Percentiles rank a stretch among this genome's conserved stretches.
Conservation (phyloP, 495 filamentous ascomycete species). For the Penicillium diatomitis region DNA sequence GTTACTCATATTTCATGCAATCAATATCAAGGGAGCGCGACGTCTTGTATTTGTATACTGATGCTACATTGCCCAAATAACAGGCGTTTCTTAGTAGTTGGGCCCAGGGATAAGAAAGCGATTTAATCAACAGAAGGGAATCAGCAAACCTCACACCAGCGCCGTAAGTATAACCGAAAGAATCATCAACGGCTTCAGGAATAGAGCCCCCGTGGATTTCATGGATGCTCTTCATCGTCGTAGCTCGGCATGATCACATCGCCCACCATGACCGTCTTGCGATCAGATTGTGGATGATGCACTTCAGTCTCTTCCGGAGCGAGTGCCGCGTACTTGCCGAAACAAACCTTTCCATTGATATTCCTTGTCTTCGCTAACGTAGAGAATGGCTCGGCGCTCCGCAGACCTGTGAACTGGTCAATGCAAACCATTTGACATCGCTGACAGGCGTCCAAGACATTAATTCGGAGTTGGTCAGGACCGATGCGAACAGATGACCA, state of each 20-base stretch:
- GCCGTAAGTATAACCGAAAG: no score
- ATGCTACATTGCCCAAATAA: no score
- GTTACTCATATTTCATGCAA: no score
- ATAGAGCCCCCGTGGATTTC: no score
- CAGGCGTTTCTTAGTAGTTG: no score
- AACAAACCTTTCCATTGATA: conserved; percentile 72
- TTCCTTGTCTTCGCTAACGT: conserved; percentile 80
- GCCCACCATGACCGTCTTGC: conserved; percentile 33
- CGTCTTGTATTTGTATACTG: no score
- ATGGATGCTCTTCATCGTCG: conserved; percentile 2
- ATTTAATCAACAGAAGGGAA: no score
- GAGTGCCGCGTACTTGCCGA: conserved; percentile 65
- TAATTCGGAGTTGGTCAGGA: conserved; percentile 35
- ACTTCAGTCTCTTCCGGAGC: conserved; percentile 10
- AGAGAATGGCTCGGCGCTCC: conserved; percentile 75
- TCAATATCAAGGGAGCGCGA: no score
- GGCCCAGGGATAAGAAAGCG: no score
- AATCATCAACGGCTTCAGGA: no score
- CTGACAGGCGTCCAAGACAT: conserved; percentile 73
- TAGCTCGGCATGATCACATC: conserved; percentile 30
- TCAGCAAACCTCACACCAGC: no score
- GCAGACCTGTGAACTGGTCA: conserved; percentile 71
- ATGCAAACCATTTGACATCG: conserved; percentile 95
- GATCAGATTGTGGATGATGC: conserved; percentile 11
- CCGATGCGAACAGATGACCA: conserved; percentile 37